Evolutionary conservation across 371 early-diverging fungal species (phyloP).

Genomic region (Blakeslea trispora): DNA sequence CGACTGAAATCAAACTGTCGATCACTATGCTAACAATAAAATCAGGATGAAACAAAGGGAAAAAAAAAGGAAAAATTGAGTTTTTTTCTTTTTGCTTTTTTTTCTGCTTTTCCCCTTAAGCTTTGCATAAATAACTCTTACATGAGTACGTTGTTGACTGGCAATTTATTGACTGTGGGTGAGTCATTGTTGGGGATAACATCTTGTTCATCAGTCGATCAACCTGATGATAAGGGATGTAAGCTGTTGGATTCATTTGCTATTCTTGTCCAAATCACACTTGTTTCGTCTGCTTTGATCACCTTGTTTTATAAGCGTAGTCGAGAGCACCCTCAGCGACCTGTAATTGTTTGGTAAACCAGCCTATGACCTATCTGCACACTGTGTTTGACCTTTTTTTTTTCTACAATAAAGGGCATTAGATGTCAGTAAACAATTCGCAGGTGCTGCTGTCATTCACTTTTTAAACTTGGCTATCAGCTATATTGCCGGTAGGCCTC

Average conservation of each 20-base stretch:
- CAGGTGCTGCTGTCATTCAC: constrained; percentile 63
- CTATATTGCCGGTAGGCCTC: constrained; percentile 49
- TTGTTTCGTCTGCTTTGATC: constrained; percentile 58
- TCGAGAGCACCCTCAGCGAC: constrained; percentile 63
- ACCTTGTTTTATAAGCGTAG: constrained; percentile 62
- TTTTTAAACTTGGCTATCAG: constrained; percentile 60
- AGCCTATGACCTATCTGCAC: constrained; percentile 10
- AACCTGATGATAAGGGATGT: constrained; percentile 49
- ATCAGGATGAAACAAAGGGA: too few relatives aligned
- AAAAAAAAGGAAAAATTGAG: too few relatives aligned
- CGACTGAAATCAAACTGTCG: too few relatives aligned
- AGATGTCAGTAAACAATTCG: constrained; percentile 67
- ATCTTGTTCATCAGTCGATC: not conserved
- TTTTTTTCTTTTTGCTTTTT: too few relatives aligned
- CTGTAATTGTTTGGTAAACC: constrained; percentile 60
- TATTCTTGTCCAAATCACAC: constrained; percentile 60
- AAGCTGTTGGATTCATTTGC: constrained; percentile 65
- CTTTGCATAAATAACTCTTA: too few relatives aligned
- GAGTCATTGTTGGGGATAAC: too few relatives aligned
- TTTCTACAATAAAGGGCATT: constrained; percentile 44
- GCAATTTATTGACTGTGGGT: too few relatives aligned
- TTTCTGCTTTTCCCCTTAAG: too few relatives aligned
- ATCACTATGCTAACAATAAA: too few relatives aligned
- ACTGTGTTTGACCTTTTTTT: too few relatives aligned
- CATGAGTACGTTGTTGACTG: too few relatives aligned